These are phyloP conservation scores for Ochetophila trinervis DNA, from an alignment of 306 rosid species.

Conservation along the genomic window DNA sequence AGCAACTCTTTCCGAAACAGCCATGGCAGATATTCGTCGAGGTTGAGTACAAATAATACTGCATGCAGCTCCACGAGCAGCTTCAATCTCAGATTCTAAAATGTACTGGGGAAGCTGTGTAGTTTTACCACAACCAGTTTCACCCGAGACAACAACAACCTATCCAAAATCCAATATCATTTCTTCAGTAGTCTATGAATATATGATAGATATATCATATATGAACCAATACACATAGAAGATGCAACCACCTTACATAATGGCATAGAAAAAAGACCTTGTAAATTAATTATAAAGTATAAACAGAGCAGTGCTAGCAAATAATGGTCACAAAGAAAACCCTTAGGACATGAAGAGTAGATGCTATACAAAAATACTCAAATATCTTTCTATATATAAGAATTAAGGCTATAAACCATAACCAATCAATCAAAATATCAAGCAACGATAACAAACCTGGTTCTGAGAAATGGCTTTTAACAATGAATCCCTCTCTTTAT, in stretches of 20 bases:
- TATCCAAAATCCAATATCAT: slow-evolving; percentile 16
- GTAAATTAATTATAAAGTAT: neutral
- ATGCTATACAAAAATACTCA: neutral
- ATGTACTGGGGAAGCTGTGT: slow-evolving; percentile 54
- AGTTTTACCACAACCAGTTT: slow-evolving; percentile 56
- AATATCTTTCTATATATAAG: neutral
- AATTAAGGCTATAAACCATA: neutral
- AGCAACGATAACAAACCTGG: slow-evolving; percentile 29
- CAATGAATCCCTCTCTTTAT: slow-evolving; percentile 38
- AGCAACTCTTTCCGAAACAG: slow-evolving; percentile 58
- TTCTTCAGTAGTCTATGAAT: slow-evolving; percentile 3
- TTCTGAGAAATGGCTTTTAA: slow-evolving; percentile 39
- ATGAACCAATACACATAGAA: neutral
- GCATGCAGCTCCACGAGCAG: slow-evolving; percentile 44
- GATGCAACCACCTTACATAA: neutral
- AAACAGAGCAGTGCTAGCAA: neutral
- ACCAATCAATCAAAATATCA: slow-evolving; percentile 3
- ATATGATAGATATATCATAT: neutral
- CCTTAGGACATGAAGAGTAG: too few species aligned
- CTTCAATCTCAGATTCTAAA: slow-evolving; percentile 48
- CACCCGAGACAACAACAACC: slow-evolving; percentile 50
- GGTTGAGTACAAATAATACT: slow-evolving; percentile 52
- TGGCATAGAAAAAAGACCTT: neutral
- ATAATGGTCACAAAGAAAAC: too few species aligned
- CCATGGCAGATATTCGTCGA: slow-evolving; percentile 48